Evolutionary conservation across 2,329 filamentous ascomycete species (phyloP).

Genomic region (Purpureocillium takamizusanense): DNA sequence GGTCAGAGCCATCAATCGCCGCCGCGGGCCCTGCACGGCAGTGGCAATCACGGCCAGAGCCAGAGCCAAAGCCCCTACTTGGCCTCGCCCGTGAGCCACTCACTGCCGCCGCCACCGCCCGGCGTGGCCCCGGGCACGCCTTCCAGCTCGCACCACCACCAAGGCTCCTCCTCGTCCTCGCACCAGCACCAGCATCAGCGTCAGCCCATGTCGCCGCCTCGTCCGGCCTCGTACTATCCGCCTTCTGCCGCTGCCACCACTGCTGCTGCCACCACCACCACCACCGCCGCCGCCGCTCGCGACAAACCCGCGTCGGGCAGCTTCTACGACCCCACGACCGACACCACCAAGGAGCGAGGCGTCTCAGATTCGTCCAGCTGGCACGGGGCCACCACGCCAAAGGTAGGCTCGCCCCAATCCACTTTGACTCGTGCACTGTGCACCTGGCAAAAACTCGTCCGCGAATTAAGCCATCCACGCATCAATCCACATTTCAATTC

Average conservation of each 20-base stretch:
- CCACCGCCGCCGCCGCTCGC: slow-evolving; percentile 24
- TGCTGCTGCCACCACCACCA: slow-evolving; percentile 17
- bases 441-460: no score
- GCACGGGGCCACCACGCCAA: slow-evolving; percentile 33
- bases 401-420: slow-evolving; percentile 30
- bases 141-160: slow-evolving; percentile 10
- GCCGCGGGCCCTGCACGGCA: slow-evolving; percentile 6
- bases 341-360: slow-evolving; percentile 37
- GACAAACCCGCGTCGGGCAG: slow-evolving; percentile 32
- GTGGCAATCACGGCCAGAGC: slow-evolving; percentile 15
- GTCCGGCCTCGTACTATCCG: slow-evolving; percentile 20
- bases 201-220: slow-evolving; percentile 32
- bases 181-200: slow-evolving; percentile 17
- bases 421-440: slow-evolving; percentile 12
- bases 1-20: slow-evolving; percentile 11
- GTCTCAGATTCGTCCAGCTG: slow-evolving; percentile 38
- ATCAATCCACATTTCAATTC: no score
- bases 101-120: slow-evolving; percentile 19
- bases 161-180: no score
- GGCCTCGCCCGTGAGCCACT: slow-evolving; percentile 22
- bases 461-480: no score
- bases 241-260: slow-evolving; percentile 9
- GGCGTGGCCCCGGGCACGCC: neutral
- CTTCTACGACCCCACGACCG: slow-evolving; percentile 46
- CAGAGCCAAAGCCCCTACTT: slow-evolving; percentile 26